Conservation (phyloP, 1,139 yeast genomes). For the Magnusiomyces magnusii region DNA sequence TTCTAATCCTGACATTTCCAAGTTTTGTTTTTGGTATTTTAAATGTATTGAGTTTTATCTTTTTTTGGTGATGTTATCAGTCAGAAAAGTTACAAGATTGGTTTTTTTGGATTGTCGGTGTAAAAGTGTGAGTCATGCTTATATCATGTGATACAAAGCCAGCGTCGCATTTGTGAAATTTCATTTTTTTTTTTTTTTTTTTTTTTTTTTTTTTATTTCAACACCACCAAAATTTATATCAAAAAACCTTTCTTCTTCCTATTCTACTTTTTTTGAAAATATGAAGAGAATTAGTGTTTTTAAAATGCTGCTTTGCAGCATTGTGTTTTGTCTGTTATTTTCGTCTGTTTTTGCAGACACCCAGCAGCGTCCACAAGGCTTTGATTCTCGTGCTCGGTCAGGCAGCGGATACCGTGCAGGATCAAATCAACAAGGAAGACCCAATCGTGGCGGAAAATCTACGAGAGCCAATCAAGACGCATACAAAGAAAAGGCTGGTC, state of each 20-base stretch:
- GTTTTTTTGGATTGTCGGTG: too few relatives aligned
- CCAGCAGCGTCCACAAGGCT: neutral
- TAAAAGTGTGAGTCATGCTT: too few relatives aligned
- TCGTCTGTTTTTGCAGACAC: neutral
- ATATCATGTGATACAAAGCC: neutral
- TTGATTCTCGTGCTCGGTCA: neutral
- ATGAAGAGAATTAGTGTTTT: neutral
- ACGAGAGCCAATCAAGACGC: neutral
- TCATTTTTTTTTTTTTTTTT: neutral
- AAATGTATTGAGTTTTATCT: too few relatives aligned
- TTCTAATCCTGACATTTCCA: conserved; percentile 17
- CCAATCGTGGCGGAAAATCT: too few relatives aligned
- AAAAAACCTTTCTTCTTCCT: too few relatives aligned
- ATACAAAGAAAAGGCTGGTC: neutral
- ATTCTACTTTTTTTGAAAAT: neutral
- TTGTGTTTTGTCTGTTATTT: neutral
- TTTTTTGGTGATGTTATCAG: too few relatives aligned
- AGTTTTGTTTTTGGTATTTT: too few relatives aligned
- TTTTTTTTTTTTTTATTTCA: neutral
- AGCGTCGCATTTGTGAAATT: neutral
- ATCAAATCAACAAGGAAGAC: neutral
- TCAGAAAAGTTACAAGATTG: too few relatives aligned
- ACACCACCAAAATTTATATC: too few relatives aligned
- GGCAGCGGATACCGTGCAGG: neutral
- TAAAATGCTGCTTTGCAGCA: neutral